phyloP scores from a whole-genome alignment of 2,329 filamentous ascomycete genomes.

The Verticillium isaacii region DNA sequence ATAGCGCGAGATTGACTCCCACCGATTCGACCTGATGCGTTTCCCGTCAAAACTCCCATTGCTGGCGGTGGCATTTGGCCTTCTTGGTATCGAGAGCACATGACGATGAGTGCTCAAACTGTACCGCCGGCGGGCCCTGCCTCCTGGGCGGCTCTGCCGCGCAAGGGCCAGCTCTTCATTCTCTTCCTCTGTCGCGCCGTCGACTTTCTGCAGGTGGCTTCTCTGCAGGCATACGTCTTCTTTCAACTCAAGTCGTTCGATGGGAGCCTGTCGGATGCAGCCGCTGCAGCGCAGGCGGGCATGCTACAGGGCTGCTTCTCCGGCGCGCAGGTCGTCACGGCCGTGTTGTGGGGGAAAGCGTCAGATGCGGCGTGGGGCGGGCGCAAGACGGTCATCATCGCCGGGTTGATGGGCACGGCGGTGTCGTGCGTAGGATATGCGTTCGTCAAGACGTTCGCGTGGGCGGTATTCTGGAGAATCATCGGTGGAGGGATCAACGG shows the following conservation, averaged over 20 bases:
- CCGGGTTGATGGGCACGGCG: constrained; percentile 64
- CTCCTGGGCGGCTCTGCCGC: constrained; percentile 67
- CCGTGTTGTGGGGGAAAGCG: constrained; percentile 47
- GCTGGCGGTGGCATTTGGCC: no score
- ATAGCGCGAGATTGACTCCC: no score
- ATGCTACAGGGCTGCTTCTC: constrained; percentile 68
- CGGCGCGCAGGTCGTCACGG: constrained; percentile 67
- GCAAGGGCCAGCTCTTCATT: constrained; percentile 66
- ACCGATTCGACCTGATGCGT: no score
- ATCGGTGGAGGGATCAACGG: constrained; percentile 54
- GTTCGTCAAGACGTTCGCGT: constrained; percentile 59
- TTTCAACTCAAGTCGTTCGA: constrained; percentile 68
- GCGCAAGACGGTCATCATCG: constrained; percentile 64
- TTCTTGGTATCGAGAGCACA: neutral
- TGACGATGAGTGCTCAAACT: neutral
- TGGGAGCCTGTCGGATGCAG: constrained; percentile 50
- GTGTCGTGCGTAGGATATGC: constrained; percentile 67
- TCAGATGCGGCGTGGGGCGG: constrained; percentile 46
- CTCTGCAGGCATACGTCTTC: constrained; percentile 67
- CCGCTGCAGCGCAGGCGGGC: constrained; percentile 31
- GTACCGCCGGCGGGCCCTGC: neutral
- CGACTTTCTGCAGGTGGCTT: constrained; percentile 69
- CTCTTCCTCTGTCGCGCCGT: constrained; percentile 66
- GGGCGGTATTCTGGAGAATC: constrained; percentile 60
- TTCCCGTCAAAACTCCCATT: no score